Evolutionary conservation across 345 rosid species (phyloP).

Genomic region (Hibiscus mutabilis): DNA sequence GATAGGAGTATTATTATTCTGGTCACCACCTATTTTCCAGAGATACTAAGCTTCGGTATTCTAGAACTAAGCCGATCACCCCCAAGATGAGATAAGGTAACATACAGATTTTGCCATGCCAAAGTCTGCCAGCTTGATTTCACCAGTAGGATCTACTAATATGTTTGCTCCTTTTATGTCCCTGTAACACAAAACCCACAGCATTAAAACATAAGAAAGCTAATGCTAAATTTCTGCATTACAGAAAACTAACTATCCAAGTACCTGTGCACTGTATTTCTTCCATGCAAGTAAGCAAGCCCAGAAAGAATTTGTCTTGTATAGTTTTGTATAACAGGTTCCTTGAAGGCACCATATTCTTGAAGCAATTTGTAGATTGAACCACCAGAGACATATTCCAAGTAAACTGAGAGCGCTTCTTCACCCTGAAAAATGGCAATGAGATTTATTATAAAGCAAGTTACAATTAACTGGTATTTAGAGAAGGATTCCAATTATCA

Average conservation of each 20-base stretch:
- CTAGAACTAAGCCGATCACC: neutral
- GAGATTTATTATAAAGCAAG: conserved; percentile 13
- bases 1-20: neutral
- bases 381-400: conserved; percentile 95
- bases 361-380: conserved; percentile 89
- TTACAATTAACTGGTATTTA: conserved; percentile 13
- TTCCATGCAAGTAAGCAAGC: conserved; percentile 83
- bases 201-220: neutral
- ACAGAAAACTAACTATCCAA: neutral
- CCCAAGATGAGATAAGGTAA: conserved; percentile 7
- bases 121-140: conserved; percentile 88
- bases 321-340: conserved; percentile 89
- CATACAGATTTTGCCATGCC: conserved; percentile 98
- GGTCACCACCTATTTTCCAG: neutral
- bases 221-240: neutral
- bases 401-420: conserved; percentile 84
- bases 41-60: neutral
- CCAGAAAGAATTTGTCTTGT: conserved; percentile 84
- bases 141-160: conserved; percentile 93
- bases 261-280: conserved; percentile 93
- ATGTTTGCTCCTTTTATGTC: conserved; percentile 98
- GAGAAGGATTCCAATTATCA: neutral
- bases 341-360: conserved; percentile 88
- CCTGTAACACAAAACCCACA: conserved; percentile 34
- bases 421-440: conserved; percentile 53